Base-by-base conservation (phyloP, 1,284 basidiomycete species). In the Sutorius eximius region DNA sequence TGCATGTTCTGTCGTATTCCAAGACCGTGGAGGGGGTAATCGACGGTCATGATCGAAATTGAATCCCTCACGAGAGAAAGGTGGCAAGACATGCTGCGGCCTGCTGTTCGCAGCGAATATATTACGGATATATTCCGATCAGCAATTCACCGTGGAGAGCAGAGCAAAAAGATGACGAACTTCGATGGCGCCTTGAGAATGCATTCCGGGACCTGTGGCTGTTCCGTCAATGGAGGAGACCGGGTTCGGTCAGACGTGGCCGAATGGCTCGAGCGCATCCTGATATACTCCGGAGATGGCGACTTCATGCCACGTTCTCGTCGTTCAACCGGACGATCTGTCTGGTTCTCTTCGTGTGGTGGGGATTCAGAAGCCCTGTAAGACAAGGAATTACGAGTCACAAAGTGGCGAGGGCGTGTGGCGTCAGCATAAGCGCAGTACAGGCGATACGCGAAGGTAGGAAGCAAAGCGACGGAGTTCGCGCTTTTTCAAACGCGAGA, bases 1-100 rank as follows among this genome's bases (percentile, higher is more conserved):
- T 53, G 45, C 52, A 40, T 59, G 57, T 30, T 68, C 70, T 45
- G 58, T 57, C 47, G 49, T 38, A 40, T 58, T 71, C 67, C 68
- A 71, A 41, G 69, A 61, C 53, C 71, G 67, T 49, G 70, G 67
- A 55, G 57, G 68, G 41, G 70, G 63, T 50, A 72, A 62, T 54
- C 70, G 67, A 45, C 65, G 67, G 70, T 72, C 67, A 41, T 61
- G 67, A 69, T 70, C 69, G 64, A 70, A 68, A 69, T 67, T 59
- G 64, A 64, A 65, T 47, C 64, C 62, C 48, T 71, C 67, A 52
- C 63, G 68, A 57, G 70, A 56, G 51, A 71, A 58, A 59, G 70
- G 61, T 55, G 68, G 68, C 53, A 70, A 59, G 52, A 57, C 71
- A 68, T 71, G 69, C 63, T 66, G 71, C 51, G 57, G 55, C 64